These are phyloP conservation scores for Fraxinus greggii DNA, from an alignment of 305 asterid genomes.

Conservation along the genomic window DNA sequence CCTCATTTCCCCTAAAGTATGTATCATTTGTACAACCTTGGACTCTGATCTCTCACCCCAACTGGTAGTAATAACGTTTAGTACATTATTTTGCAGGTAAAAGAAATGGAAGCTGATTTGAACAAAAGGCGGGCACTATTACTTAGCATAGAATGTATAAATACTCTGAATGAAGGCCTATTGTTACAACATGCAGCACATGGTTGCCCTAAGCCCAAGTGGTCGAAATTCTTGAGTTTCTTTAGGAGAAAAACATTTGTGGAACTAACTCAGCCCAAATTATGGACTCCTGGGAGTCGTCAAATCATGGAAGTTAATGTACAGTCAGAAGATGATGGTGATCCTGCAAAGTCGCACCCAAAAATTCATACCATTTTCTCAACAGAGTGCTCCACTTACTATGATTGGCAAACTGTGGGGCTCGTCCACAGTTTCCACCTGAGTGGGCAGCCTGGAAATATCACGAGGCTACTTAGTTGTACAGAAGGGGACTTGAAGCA, in stretches of 20 bases:
- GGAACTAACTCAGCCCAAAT: conserved; percentile 67
- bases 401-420: conserved; percentile 97
- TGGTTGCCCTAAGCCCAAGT: conserved; percentile 81
- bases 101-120: conserved; percentile 60
- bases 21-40: not conserved
- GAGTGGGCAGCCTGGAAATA: conserved; percentile 92
- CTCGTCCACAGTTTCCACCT: conserved; percentile 81
- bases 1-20: not conserved
- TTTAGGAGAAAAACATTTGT: conserved; percentile 74
- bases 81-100: conserved; percentile 47
- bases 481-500: conserved; percentile 81
- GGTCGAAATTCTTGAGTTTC: conserved; percentile 90
- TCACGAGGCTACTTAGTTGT: conserved; percentile 89
- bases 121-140: conserved; percentile 63
- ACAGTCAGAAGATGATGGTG: conserved; percentile 45
- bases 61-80: not conserved
- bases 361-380: conserved; percentile 91
- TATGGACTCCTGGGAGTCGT: conserved; percentile 51
- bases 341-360: conserved; percentile 56
- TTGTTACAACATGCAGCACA: conserved; percentile 66
- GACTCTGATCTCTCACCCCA: not conserved
- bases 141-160: conserved; percentile 72
- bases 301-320: conserved; percentile 53
- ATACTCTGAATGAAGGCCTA: conserved; percentile 81
- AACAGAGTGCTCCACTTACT: conserved; percentile 82